Conservation (phyloP, 257 asterid species). For the Nicotiana sylvestris region DNA sequence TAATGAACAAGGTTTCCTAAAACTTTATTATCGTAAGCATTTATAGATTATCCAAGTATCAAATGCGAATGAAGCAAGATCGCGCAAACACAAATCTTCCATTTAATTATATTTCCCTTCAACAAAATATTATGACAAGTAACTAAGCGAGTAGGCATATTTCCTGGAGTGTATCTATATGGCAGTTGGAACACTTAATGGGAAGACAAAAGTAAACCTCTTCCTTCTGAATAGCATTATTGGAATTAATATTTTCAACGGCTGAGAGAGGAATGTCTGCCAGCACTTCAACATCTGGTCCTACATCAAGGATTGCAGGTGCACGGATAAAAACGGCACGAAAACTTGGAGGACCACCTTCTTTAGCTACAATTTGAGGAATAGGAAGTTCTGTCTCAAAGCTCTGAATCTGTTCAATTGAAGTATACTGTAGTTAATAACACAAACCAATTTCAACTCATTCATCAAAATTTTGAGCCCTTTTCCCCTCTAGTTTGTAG, state of each 20-base stretch:
- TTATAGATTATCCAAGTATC: neutral
- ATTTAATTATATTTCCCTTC: neutral
- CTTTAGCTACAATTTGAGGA: slow-evolving; percentile 75
- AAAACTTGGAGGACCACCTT: slow-evolving; percentile 89
- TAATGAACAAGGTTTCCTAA: neutral
- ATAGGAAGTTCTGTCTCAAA: slow-evolving; percentile 78
- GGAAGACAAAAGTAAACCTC: slow-evolving; percentile 35
- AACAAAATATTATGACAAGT: neutral
- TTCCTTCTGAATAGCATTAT: slow-evolving; percentile 26
- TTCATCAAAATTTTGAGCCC: neutral
- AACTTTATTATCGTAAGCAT: neutral
- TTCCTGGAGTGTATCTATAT: neutral
- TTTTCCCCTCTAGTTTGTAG: neutral
- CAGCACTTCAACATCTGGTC: slow-evolving; percentile 80
- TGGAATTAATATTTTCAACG: slow-evolving; percentile 28
- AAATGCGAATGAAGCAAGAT: neutral
- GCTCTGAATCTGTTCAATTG: slow-evolving; percentile 71
- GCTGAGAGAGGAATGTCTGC: slow-evolving; percentile 64
- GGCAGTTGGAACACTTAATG: neutral
- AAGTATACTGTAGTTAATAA: neutral
- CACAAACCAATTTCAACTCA: neutral
- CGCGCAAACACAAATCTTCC: neutral
- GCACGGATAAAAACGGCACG: slow-evolving; percentile 88
- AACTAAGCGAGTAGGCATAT: neutral
- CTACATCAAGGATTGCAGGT: slow-evolving; percentile 88